Evolutionary conservation across 495 filamentous ascomycete genomes (phyloP), one percentile per base, ranked within the genome.

Genomic region (Amorphotheca resinae): DNA sequence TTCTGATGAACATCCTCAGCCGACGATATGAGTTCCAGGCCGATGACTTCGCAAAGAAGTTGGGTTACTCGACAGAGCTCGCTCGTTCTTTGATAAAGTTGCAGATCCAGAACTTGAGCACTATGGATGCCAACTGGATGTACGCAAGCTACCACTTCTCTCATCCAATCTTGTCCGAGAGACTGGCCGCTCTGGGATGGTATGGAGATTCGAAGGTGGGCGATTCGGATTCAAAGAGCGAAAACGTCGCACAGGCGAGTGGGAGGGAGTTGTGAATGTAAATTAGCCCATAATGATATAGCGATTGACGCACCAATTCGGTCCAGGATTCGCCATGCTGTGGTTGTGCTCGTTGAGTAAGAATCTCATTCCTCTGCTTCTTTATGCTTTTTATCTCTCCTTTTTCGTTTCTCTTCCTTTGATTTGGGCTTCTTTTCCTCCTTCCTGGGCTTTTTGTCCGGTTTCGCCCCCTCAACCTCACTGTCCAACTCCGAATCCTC

Each of bases 111-210:
- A 98, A 98, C 56, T 71, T 98, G 44, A 88, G 85, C 65, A 93
- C 84, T 44, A 95, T 96, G 89, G 93, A 98, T 60, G 91, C 91
- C 31, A 93, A 98, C 61, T 93, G 82, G 82, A 73, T 95, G 67
- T 98, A 95, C 61, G 87, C 93, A 20, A 88, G 80, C 67, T 98
- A 96, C 67, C 84, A 96, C 66, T 94, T 88, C 72, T 95, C 87
- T 6, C 91, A 98, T 64, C 91, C 91, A 1, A 96, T 96, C 50
- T 72, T 98, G 42, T 80, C 87, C 6, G 93, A 98, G 71, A 75
- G 91, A 49, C 67, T 98, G 51, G 84, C 80, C 64, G 91, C 89
- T 0, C 68, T 98, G 22, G 79, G 83, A 46, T 96, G 87, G 87
- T 76, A 72, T 55, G 69, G 73, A 38, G 69, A 51, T 37, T 33